phyloP scores from a whole-genome alignment of 192 early-diverging fungal species.

The Rhizophagus prolifer region DNA sequence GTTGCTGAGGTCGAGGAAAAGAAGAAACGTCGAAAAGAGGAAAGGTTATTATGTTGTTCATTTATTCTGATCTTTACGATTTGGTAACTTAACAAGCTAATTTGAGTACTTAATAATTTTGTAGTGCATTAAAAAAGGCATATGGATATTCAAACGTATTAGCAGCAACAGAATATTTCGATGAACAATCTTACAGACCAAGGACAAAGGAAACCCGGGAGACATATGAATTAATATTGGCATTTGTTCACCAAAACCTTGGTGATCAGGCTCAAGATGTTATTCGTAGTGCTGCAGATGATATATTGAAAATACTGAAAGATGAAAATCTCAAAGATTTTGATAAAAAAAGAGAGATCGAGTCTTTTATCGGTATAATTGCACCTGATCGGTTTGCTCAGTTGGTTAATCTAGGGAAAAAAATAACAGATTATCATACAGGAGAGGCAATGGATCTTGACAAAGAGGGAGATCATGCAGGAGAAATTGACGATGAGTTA shows the following conservation, averaged over 20 bases:
- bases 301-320: constrained; percentile 79
- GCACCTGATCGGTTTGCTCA: constrained; percentile 80
- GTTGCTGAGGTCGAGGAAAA: constrained; percentile 52
- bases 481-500: constrained; percentile 77
- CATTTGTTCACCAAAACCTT: constrained; percentile 76
- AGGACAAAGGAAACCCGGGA: constrained; percentile 86
- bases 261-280: constrained; percentile 92
- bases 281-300: constrained; percentile 85
- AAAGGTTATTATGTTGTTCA: constrained; percentile 39
- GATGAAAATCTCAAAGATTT: constrained; percentile 82
- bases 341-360: constrained; percentile 85
- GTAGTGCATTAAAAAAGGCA: constrained; percentile 47
- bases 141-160: constrained; percentile 77
- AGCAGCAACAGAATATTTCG: constrained; percentile 84
- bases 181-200: constrained; percentile 83
- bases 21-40: constrained; percentile 58
- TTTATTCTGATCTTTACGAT: background rate
- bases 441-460: constrained; percentile 59
- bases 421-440: constrained; percentile 85
- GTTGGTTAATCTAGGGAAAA: constrained; percentile 89
- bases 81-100: background rate
- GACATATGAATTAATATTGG: constrained; percentile 86
- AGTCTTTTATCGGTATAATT: constrained; percentile 70
- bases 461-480: constrained; percentile 52
- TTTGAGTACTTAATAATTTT: constrained; percentile 12